Percentiles rank a stretch among this genome's conserved stretches.
Evolutionary conservation across 169 alveolate genomes (phyloP).

Genomic region (Ichthyophthirius multifiliis): DNA sequence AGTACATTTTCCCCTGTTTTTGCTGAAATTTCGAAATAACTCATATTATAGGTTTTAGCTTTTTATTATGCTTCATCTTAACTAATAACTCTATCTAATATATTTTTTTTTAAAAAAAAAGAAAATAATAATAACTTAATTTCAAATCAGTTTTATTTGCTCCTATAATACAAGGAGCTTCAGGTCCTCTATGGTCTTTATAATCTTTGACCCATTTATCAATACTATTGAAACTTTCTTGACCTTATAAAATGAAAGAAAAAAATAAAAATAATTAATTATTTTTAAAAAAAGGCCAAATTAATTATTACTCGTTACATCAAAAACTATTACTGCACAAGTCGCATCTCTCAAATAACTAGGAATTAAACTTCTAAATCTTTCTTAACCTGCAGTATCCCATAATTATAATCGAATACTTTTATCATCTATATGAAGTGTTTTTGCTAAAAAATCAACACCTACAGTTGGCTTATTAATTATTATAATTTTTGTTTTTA

Average conservation of each 20-base stretch:
- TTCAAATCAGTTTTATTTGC: too few species aligned
- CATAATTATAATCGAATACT: conserved; percentile 59
- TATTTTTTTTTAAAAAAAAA: neutral
- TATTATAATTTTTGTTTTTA: too few species aligned
- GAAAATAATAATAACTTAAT: neutral
- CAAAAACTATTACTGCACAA: conserved; percentile 60
- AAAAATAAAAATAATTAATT: too few species aligned
- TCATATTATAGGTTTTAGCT: conserved; percentile 51
- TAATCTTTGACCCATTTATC: too few species aligned
- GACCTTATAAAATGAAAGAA: too few species aligned
- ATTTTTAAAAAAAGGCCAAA: too few species aligned
- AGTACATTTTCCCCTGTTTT: conserved; percentile 56
- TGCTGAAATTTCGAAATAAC: conserved; percentile 55
- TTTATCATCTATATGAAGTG: conserved; percentile 52
- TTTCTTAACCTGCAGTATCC: conserved; percentile 80
- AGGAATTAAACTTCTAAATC: conserved; percentile 67
- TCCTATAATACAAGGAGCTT: too few species aligned
- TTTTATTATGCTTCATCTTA: conserved; percentile 49
- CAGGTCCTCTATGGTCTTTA: too few species aligned
- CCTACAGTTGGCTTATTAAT: conserved; percentile 58
- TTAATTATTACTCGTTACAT: conserved; percentile 50
- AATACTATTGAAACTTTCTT: too few species aligned
- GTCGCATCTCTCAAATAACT: conserved; percentile 64
- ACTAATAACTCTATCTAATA: conserved; percentile 12
- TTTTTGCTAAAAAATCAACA: conserved; percentile 62